Percentiles rank a stretch among this genome's conserved stretches.
phyloP scores from a whole-genome alignment of 1,284 basidiomycete species.

The Ganoderma leucocontextum region DNA sequence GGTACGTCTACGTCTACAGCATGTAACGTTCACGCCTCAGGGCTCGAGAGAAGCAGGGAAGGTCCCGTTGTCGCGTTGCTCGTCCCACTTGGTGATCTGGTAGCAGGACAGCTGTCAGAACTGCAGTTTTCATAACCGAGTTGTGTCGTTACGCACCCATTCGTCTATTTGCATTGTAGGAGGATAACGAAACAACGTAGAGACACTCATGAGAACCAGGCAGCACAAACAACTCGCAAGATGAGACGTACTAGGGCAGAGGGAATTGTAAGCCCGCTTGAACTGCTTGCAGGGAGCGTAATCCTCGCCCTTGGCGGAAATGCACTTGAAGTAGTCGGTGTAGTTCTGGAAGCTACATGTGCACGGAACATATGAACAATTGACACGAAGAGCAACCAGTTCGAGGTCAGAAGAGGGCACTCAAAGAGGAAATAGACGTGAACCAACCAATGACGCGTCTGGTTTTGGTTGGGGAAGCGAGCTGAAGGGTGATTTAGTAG shows the following conservation, averaged over 20 bases:
- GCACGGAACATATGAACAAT: neutral
- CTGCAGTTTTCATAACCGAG: neutral
- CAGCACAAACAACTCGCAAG: conserved; percentile 12
- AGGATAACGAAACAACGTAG: no score
- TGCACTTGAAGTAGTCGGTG: conserved; percentile 97
- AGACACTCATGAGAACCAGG: conserved; percentile 9
- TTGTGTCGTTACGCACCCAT: conserved; percentile 54
- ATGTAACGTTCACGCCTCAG: conserved; percentile 44
- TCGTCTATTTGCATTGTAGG: conserved; percentile 50
- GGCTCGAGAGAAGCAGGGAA: conserved; percentile 93
- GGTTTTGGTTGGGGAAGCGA: conserved; percentile 96
- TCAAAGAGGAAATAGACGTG: conserved; percentile 12
- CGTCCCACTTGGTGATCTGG: conserved; percentile 89
- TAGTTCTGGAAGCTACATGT: conserved; percentile 89
- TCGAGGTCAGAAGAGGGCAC: conserved; percentile 6
- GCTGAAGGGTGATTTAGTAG: conserved; percentile 51
- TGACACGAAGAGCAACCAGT: neutral
- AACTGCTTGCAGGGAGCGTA: conserved; percentile 99
- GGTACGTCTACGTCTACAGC: conserved; percentile 20
- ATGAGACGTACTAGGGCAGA: conserved; percentile 92
- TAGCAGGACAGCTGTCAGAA: conserved; percentile 18
- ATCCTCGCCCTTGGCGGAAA: conserved; percentile 97
- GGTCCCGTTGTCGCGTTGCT: conserved; percentile 90
- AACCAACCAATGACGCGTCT: conserved; percentile 91
- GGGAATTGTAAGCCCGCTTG: conserved; percentile 94